Evolutionary conservation across 2,329 filamentous ascomycete species (phyloP).

Genomic region (Aspergillus hiratsukae): DNA sequence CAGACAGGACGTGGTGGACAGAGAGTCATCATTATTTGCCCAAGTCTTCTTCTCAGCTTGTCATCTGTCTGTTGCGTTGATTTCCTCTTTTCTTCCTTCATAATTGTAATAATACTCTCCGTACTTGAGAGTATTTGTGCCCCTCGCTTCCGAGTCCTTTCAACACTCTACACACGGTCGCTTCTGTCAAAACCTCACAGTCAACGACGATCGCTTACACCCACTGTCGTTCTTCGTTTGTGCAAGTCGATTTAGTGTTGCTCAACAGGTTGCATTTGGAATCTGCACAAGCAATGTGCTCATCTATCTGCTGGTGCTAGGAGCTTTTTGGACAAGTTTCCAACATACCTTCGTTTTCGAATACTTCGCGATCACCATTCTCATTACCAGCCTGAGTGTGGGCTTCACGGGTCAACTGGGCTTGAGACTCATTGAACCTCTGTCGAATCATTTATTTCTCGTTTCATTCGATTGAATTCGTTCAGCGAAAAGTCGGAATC

Average conservation of each 20-base stretch:
- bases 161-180: constrained; percentile 5
- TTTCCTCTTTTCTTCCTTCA: not conserved
- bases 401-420: not conserved
- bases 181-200: not conserved
- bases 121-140: not conserved
- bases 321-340: constrained; percentile 7
- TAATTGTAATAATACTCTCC: not conserved
- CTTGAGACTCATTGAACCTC: not conserved
- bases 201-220: constrained; percentile 7
- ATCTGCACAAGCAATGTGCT: constrained; percentile 11
- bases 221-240: not conserved
- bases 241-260: not conserved
- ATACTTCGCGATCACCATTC: not conserved
- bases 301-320: constrained; percentile 7
- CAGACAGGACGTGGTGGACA: not conserved
- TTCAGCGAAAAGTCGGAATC: not conserved
- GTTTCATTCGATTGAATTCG: not conserved
- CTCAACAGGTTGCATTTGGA: not conserved
- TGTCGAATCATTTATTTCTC: not conserved
- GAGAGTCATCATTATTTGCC: not conserved
- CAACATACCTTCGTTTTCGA: constrained; percentile 9
- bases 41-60: not conserved
- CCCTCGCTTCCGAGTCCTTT: constrained; percentile 2
- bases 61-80: not conserved
- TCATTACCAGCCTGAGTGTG: constrained; percentile 2